Conservation (phyloP, 306 rosid genomes). For the Dicorynia guianensis region DNA sequence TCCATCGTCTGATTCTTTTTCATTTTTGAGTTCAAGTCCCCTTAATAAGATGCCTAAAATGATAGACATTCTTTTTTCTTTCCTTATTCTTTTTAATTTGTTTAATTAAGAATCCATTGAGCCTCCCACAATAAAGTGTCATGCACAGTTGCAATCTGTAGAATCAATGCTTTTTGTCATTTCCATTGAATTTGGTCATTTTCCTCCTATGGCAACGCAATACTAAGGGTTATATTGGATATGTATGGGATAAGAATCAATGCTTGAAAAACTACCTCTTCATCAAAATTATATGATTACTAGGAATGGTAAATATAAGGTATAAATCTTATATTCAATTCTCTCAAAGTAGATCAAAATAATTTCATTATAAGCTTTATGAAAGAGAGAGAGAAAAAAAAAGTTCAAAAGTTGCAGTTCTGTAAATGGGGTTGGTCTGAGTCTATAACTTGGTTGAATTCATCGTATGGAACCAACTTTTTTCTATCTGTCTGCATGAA, state of each 20-base stretch:
- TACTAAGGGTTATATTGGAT: slow-evolving; percentile 7
- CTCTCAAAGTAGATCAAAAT: neutral
- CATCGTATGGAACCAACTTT: neutral
- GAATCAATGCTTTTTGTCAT: slow-evolving; percentile 51
- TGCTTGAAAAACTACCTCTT: neutral
- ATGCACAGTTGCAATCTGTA: neutral
- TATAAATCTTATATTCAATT: neutral
- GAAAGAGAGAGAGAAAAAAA: too few species aligned
- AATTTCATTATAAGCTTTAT: neutral
- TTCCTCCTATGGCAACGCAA: slow-evolving; percentile 9
- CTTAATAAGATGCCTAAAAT: too few species aligned
- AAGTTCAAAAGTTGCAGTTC: neutral
- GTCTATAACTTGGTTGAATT: neutral
- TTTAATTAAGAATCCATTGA: neutral
- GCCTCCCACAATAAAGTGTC: neutral
- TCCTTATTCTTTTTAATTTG: too few species aligned
- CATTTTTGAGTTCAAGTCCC: too few species aligned
- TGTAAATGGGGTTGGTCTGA: neutral
- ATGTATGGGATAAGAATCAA: slow-evolving; percentile 1
- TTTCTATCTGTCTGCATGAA: too few species aligned
- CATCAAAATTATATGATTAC: neutral
- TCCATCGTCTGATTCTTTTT: neutral
- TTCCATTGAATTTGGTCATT: slow-evolving; percentile 30
- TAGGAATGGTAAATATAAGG: neutral
- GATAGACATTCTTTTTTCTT: neutral